Evolutionary conservation across 768 basidiomycete species (phyloP).

Genomic region (Sporobolomyces phaffii): DNA sequence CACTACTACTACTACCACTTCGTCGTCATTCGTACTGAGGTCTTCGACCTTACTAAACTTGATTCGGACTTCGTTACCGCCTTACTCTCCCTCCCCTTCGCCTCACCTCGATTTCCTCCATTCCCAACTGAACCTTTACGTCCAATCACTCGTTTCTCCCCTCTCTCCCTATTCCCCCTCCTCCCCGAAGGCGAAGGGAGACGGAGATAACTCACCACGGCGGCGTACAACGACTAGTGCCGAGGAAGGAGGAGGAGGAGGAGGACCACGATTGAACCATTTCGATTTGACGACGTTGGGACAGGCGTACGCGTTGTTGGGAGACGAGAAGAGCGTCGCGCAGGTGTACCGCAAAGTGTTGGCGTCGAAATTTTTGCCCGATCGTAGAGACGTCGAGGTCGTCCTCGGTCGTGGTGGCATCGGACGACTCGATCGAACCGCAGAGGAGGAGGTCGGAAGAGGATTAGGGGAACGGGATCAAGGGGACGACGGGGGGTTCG

Average conservation of each 20-base stretch:
- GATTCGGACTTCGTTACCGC: conserved; percentile 1
- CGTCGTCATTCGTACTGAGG: conserved; percentile 8
- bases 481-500: too few species aligned
- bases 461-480: too few species aligned
- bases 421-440: not conserved
- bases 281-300: conserved; percentile 32
- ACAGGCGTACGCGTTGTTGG: conserved; percentile 8
- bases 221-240: not conserved
- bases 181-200: not conserved
- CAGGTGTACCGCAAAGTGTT: conserved; percentile 20
- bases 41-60: conserved; percentile 1
- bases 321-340: not conserved
- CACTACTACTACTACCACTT: too few species aligned
- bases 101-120: not conserved
- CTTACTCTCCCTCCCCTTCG: not conserved
- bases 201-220: too few species aligned
- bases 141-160: conserved; percentile 5
- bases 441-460: not conserved
- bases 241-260: not conserved
- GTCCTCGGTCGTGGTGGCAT: not conserved
- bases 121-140: not conserved
- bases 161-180: conserved; percentile 10
- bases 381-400: conserved; percentile 18
- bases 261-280: not conserved
- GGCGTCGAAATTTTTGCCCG: conserved; percentile 8